These are phyloP conservation scores for Xylaria acuta DNA, from an alignment of 495 filamentous ascomycete genomes.

Conservation along the genomic window DNA sequence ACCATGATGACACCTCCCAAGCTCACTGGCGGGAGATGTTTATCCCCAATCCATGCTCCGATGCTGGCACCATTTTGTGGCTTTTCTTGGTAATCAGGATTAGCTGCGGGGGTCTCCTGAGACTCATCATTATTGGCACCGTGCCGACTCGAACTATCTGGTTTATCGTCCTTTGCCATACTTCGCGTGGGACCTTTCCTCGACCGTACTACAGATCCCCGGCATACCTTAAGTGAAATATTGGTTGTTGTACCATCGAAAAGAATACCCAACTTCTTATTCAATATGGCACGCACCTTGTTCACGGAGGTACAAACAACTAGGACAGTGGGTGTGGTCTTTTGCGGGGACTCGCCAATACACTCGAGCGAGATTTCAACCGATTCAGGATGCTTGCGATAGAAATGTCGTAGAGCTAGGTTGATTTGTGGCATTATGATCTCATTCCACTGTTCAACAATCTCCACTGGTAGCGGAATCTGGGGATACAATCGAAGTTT, in stretches of 20 bases:
- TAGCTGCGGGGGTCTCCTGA: slow-evolving; percentile 53
- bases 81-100: slow-evolving; percentile 71
- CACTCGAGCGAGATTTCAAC: slow-evolving; percentile 77
- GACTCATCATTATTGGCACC: slow-evolving; percentile 30
- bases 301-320: slow-evolving; percentile 75
- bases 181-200: slow-evolving; percentile 50
- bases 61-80: slow-evolving; percentile 90
- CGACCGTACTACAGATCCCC: slow-evolving; percentile 73
- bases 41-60: slow-evolving; percentile 82
- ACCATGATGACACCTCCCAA: slow-evolving; percentile 87
- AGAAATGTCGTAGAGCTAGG: slow-evolving; percentile 63
- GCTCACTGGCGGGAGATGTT: slow-evolving; percentile 85
- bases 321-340: slow-evolving; percentile 74
- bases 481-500: slow-evolving; percentile 59
- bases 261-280: slow-evolving; percentile 65
- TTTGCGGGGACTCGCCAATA: slow-evolving; percentile 69
- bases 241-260: slow-evolving; percentile 66
- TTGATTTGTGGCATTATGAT: slow-evolving; percentile 74
- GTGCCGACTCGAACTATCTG: slow-evolving; percentile 13
- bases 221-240: slow-evolving; percentile 66
- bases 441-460: slow-evolving; percentile 73
- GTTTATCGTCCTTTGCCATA: slow-evolving; percentile 40
- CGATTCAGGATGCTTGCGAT: slow-evolving; percentile 70
- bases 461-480: slow-evolving; percentile 62
- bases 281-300: slow-evolving; percentile 72